A percentile compares a stretch with the other conserved stretches of the same genome.
phyloP scores from a whole-genome alignment of 768 basidiomycete genomes.

The Leccinum incarnatum region DNA sequence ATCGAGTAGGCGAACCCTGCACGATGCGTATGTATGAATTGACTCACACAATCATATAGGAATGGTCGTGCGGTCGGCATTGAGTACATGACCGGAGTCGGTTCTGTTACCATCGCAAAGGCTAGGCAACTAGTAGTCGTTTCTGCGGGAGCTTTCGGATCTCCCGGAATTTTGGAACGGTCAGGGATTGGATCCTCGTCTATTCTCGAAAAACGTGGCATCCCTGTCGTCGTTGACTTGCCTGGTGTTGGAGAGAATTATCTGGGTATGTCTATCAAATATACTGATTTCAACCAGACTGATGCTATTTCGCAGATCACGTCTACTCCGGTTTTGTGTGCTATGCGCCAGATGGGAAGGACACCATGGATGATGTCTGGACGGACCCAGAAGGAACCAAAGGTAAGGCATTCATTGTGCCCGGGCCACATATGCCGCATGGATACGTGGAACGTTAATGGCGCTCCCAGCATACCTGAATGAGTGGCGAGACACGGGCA shows the following conservation, averaged over 20 bases:
- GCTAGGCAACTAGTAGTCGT: conserved; percentile 1
- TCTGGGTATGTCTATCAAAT: not conserved
- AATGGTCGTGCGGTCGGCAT: not conserved
- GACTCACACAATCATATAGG: not conserved
- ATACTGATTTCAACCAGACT: not conserved
- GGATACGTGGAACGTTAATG: not conserved
- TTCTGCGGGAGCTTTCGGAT: conserved; percentile 6
- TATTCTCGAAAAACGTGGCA: not conserved
- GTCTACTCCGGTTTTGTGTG: not conserved
- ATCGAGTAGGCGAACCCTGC: not conserved
- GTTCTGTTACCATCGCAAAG: not conserved
- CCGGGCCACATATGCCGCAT: not conserved
- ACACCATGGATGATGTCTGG: conserved; percentile 3
- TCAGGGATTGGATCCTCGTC: conserved; percentile 3
- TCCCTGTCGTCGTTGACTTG: not conserved
- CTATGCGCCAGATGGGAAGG: not conserved
- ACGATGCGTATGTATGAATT: not conserved
- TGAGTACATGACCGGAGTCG: not conserved
- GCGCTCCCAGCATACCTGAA: not conserved
- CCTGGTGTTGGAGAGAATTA: conserved; percentile 9
- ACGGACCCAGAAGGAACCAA: not conserved
- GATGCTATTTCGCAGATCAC: not conserved
- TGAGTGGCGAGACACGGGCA: not conserved
- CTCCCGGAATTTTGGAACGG: conserved; percentile 7
- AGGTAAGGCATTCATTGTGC: not conserved